Base-by-base conservation (phyloP, 202 grass and related monocot genomes). In the Panicum hallii region DNA sequence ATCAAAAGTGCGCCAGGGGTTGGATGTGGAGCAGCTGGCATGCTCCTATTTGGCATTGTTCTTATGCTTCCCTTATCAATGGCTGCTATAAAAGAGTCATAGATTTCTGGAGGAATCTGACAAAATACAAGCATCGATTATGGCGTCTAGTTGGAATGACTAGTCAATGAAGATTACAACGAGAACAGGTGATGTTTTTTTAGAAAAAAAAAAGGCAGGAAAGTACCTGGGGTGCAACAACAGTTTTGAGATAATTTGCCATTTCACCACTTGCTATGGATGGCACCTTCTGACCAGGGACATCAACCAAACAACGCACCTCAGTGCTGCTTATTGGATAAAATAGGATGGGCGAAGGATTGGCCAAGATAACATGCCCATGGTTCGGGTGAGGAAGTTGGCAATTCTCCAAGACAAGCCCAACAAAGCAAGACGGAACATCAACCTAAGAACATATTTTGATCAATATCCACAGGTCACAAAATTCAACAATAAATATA, bases 291-390 rank as follows among this genome's bases (percentile, higher is more conserved):
- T 99, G 91, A 71, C 96, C 93, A 81, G 96, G 96, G 26, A 99
- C 89, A 88, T 99, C 96, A 74, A 99, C 96, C 88, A 96, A 82
- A 89, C 97, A 96, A 40, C 97, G 97, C 68, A 99, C 81, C 79
- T 99, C 97, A 5, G 86, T 94, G 82, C 97, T 96, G 83, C 97
- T 99, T 88, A 99, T 96, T 65, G 97, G 93, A 83, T 99, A 99
- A 87, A 99, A 94, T 83, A 99, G 84, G 72, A 99, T 99, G 30
- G 93, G 93, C 11, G 97, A 99, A 91, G 97, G 97, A 91, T 99
- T 93, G 23, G 93, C 97, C 88, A 99, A 85, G 42, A 99, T 92
- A 74, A 99, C 97, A 87, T 99, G 97, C 5, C 97, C 97, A 44
- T 99, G 97, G 69, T 99, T 96, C 0, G 91, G 75, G 60, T 94